Conservation (phyloP, 2,329 filamentous ascomycete genomes). For the Pseudopithomyces maydicus region DNA sequence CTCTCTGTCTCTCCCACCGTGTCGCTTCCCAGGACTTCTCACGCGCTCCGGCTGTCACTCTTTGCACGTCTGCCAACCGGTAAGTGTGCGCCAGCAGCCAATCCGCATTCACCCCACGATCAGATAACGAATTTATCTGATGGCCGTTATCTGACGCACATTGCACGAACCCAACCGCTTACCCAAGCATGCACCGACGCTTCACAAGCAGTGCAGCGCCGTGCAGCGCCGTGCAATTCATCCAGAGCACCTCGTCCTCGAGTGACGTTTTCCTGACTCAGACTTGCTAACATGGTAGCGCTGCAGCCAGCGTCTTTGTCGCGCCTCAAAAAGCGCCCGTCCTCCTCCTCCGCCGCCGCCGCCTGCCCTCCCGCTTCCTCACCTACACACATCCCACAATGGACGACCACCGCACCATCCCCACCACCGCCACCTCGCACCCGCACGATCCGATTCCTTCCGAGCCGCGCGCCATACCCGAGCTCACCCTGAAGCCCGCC, state of each 20-base stretch:
- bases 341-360: too few species aligned
- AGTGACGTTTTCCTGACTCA: slow-evolving; percentile 12
- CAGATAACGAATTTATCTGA: slow-evolving; percentile 31
- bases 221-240: neutral
- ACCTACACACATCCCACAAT: slow-evolving; percentile 25
- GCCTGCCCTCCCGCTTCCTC: slow-evolving; percentile 23
- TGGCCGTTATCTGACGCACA: slow-evolving; percentile 9
- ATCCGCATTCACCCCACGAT: slow-evolving; percentile 26
- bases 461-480: slow-evolving; percentile 45
- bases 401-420: slow-evolving; percentile 40
- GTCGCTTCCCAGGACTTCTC: slow-evolving; percentile 9
- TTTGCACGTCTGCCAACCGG: slow-evolving; percentile 21
- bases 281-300: slow-evolving; percentile 34
- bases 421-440: slow-evolving; percentile 50
- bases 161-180: slow-evolving; percentile 15
- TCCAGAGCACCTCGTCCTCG: neutral
- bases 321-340: slow-evolving; percentile 19
- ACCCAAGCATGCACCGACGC: slow-evolving; percentile 12
- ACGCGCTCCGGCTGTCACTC: slow-evolving; percentile 19
- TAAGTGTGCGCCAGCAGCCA: slow-evolving; percentile 14
- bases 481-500: slow-evolving; percentile 32
- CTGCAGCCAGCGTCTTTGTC: slow-evolving; percentile 27
- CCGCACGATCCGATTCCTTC: slow-evolving; percentile 53
- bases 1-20: slow-evolving; percentile 19
- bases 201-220: slow-evolving; percentile 1